Evolutionary conservation across 805 yeast species (phyloP), one percentile per base, ranked within the genome.

Genomic region (Candida alai): DNA sequence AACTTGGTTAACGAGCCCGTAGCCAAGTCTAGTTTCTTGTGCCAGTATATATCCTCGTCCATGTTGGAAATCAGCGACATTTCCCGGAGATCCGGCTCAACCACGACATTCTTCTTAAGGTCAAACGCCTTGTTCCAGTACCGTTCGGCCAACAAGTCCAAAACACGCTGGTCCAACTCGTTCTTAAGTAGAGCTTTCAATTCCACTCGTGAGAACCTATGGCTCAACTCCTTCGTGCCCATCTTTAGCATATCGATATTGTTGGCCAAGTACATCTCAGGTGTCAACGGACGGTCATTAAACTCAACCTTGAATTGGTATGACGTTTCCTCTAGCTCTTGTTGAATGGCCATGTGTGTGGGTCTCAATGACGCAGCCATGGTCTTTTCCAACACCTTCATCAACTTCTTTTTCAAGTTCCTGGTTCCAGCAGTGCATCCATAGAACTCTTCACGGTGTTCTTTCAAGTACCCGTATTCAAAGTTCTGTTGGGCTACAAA

Each of bases 251-350:
- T 65, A 57, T 93, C 99, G 21, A 93, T 76, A 36, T 93, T 86
- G 52, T 85, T 90, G 15, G 97, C 95, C 47, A 93, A 70, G 53
- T 93, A 93, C 39, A 95, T 86, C 51, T 88, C 93, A 11, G 97
- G 95, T 0, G 99, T 93, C 43, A 93, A 68, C 22, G 83, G 85
- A 35, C 97, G 76, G 58, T 93, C 99, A 54, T 93, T 93, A 60
- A 88, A 93, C 58, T 93, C 97, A 16, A 93, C 99, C 56, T 93
- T 93, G 65, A 87, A 93, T 54, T 82, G 79, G 55, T 93, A 93
- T 1, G 93, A 66, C 0, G 97, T 78, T 49, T 94, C 98, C 55
- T 94, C 99, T 28, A 89, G 71, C 57, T 93, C 98, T 51, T 79
- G 89, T 41, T 84, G 85, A 33, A 93, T 90, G 5, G 89, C 71